These are phyloP conservation scores for Hypomontagnella submonticulosa DNA, from an alignment of 495 filamentous ascomycete species.

Conservation along the genomic window DNA sequence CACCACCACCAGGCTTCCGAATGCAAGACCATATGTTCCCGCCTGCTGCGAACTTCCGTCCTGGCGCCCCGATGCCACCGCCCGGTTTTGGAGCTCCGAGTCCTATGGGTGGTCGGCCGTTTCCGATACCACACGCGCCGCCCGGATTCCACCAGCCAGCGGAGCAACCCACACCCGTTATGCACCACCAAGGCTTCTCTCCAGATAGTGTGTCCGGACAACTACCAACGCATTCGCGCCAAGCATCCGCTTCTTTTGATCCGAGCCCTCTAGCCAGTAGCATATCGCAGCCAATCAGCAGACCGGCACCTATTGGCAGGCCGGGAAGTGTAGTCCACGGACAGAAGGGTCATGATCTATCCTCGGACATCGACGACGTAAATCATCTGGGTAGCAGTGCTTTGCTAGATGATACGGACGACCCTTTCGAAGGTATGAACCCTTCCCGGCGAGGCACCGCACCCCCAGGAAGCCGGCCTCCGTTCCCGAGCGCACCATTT, in stretches of 20 bases:
- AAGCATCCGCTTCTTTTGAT: constrained; percentile 59
- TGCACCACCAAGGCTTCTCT: constrained; percentile 49
- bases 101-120: constrained; percentile 71
- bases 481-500: constrained; percentile 38
- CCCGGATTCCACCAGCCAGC: constrained; percentile 65
- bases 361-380: constrained; percentile 71
- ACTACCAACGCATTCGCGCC: constrained; percentile 56
- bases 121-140: constrained; percentile 68
- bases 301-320: constrained; percentile 88
- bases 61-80: constrained; percentile 68
- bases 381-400: constrained; percentile 94
- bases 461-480: constrained; percentile 44
- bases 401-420: constrained; percentile 83
- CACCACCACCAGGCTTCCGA: constrained; percentile 55
- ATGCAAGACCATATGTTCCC: constrained; percentile 68
- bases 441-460: constrained; percentile 44
- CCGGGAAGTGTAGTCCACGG: constrained; percentile 76
- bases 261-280: constrained; percentile 38
- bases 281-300: constrained; percentile 71
- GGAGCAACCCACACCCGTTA: constrained; percentile 53
- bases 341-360: constrained; percentile 55
- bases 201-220: constrained; percentile 50
- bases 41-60: constrained; percentile 63
- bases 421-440: constrained; percentile 42
- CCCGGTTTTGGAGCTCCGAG: constrained; percentile 64